A percentile compares a stretch with the other conserved stretches of the same genome.
Conservation (phyloP, 2,329 filamentous ascomycete species). For the Monosporascus sp. region DNA sequence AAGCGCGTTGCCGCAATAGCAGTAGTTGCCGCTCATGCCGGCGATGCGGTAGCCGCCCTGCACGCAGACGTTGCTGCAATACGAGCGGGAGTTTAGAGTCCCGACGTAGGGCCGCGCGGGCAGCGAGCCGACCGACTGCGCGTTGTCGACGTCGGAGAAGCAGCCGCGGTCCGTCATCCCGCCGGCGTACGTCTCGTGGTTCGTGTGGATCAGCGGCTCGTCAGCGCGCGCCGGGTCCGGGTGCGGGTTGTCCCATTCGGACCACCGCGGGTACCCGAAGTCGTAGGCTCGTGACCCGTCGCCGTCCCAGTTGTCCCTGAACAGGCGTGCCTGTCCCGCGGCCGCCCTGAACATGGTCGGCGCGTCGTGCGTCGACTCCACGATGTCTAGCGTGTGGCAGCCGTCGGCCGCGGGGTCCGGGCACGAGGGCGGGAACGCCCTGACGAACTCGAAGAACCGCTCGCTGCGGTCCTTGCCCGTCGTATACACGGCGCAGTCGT, state of each 20-base stretch:
- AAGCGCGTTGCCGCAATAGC: slow-evolving; percentile 6
- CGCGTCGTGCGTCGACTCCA: slow-evolving; percentile 7
- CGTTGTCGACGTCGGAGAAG: slow-evolving; percentile 3
- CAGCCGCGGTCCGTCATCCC: slow-evolving; percentile 3
- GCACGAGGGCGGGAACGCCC: slow-evolving; percentile 3
- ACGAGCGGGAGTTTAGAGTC: slow-evolving; percentile 2
- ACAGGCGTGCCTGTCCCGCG: slow-evolving; percentile 7
- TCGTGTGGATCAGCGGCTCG: slow-evolving; percentile 1
- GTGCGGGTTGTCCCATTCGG: slow-evolving; percentile 4
- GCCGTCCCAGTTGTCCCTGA: slow-evolving; percentile 8
- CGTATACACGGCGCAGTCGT: slow-evolving; percentile 4
- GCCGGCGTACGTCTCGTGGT: slow-evolving; percentile 2
- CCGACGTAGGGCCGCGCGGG: slow-evolving; percentile 1
- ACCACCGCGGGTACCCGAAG: slow-evolving; percentile 5
- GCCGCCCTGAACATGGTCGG: slow-evolving; percentile 4
- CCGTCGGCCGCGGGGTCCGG: not conserved
- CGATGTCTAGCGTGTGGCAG: slow-evolving; percentile 7
- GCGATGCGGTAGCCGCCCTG: slow-evolving; percentile 2
- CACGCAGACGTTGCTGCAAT: slow-evolving; percentile 2
- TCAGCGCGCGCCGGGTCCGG: slow-evolving; percentile 2
- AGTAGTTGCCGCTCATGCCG: slow-evolving; percentile 4
- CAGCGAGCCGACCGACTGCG: slow-evolving; percentile 4
- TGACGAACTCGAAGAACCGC: slow-evolving; percentile 9
- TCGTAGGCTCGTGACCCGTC: slow-evolving; percentile 2
- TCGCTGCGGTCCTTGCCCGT: slow-evolving; percentile 6